These are phyloP conservation scores for Colletotrichum tabaci DNA, from an alignment of 2,329 filamentous ascomycete species.

Conservation along the genomic window DNA sequence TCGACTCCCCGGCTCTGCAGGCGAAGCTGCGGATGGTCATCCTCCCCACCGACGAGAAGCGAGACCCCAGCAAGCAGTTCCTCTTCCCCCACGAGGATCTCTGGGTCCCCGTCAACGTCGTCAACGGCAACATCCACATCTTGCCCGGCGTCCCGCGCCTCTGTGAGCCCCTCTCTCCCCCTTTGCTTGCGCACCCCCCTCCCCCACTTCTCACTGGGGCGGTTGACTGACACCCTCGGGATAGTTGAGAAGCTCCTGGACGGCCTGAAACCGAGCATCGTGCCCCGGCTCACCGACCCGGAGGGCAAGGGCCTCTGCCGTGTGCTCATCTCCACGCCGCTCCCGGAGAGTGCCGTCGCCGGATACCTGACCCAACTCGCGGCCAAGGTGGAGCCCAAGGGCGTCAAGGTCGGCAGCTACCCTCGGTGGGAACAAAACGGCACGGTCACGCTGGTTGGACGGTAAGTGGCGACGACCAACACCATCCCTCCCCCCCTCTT, in stretches of 20 bases:
- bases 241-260: constrained; percentile 82
- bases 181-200: not conserved
- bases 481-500: no score
- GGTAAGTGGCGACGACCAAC: constrained; percentile 53
- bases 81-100: constrained; percentile 85
- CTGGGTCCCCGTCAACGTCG: constrained; percentile 91
- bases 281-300: constrained; percentile 81
- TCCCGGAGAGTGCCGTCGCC: constrained; percentile 89
- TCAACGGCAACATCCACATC: constrained; percentile 95
- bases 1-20: constrained; percentile 80
- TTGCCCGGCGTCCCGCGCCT: constrained; percentile 90
- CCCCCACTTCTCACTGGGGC: no score
- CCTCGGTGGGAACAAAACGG: constrained; percentile 94
- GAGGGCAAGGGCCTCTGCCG: constrained; percentile 85
- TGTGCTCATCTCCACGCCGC: constrained; percentile 87
- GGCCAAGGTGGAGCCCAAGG: constrained; percentile 77
- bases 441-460: constrained; percentile 88
- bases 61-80: constrained; percentile 78
- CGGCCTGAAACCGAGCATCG: constrained; percentile 78
- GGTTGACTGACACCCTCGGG: constrained; percentile 14
- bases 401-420: constrained; percentile 96
- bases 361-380: constrained; percentile 87
- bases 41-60: constrained; percentile 80
- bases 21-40: constrained; percentile 94
- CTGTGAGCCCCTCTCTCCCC: constrained; percentile 62